These are phyloP conservation scores for Papiliotrema nemorosa DNA, from an alignment of 1,284 basidiomycete genomes.

Conservation along the genomic window DNA sequence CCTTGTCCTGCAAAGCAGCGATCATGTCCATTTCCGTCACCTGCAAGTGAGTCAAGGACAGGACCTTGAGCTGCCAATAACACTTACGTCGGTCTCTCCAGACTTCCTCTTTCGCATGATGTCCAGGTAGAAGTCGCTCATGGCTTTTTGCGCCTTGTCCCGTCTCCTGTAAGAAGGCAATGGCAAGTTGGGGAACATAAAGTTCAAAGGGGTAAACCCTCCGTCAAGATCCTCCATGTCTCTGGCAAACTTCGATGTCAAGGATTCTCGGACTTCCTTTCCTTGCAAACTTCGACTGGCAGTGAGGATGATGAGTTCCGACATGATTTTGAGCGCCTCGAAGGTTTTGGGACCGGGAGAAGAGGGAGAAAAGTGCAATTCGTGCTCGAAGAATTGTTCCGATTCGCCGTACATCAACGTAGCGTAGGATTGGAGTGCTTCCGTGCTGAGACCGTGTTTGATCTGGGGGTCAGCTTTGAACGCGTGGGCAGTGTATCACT, in stretches of 20 bases:
- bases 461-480: slow-evolving; percentile 50
- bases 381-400: slow-evolving; percentile 61
- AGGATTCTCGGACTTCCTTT: slow-evolving; percentile 71
- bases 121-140: slow-evolving; percentile 88
- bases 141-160: slow-evolving; percentile 86
- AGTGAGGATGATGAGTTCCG: slow-evolving; percentile 94
- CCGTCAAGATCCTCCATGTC: slow-evolving; percentile 89
- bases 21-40: slow-evolving; percentile 89
- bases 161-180: slow-evolving; percentile 82
- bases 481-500: slow-evolving; percentile 16
- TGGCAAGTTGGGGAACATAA: slow-evolving; percentile 91
- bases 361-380: slow-evolving; percentile 24
- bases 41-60: background rate
- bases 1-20: slow-evolving; percentile 75
- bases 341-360: slow-evolving; percentile 28
- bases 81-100: slow-evolving; percentile 51
- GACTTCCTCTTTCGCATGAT: slow-evolving; percentile 77
- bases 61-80: background rate
- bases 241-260: slow-evolving; percentile 83
- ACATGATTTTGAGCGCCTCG: slow-evolving; percentile 70
- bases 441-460: slow-evolving; percentile 86
- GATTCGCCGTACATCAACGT: slow-evolving; percentile 86
- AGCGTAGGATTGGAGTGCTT: slow-evolving; percentile 88
- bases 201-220: slow-evolving; percentile 87
- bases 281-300: slow-evolving; percentile 92